Percentiles rank a stretch among this genome's conserved stretches.
phyloP scores from a whole-genome alignment of 345 rosid species.

The Pseudoturritis turrita region DNA sequence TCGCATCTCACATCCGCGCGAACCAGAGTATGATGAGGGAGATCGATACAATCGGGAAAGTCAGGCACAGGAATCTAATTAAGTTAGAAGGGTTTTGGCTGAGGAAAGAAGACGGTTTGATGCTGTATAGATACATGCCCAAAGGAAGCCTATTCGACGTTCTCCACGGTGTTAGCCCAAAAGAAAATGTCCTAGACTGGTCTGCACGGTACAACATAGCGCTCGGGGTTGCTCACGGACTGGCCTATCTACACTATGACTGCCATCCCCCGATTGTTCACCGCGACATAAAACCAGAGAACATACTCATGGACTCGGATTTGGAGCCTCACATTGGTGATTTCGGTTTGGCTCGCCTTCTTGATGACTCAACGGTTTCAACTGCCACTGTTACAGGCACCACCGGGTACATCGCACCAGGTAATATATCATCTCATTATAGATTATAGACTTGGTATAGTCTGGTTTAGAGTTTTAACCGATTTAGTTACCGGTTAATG shows the following conservation, averaged over 20 bases:
- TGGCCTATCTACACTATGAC: constrained; percentile 77
- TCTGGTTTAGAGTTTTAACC: background rate
- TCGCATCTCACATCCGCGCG: constrained; percentile 44
- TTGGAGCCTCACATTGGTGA: constrained; percentile 81
- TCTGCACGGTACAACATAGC: constrained; percentile 53
- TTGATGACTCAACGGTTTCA: constrained; percentile 46
- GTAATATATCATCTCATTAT: constrained; percentile 28
- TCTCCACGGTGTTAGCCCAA: constrained; percentile 38
- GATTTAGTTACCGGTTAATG: background rate
- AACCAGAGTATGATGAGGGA: constrained; percentile 56
- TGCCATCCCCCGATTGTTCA: constrained; percentile 72
- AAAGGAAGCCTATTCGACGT: constrained; percentile 69
- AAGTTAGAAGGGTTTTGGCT: constrained; percentile 78
- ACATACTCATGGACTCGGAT: constrained; percentile 66
- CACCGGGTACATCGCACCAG: constrained; percentile 79
- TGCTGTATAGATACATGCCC: constrained; percentile 65
- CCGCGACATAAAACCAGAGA: constrained; percentile 76
- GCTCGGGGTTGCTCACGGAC: constrained; percentile 63
- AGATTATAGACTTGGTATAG: background rate
- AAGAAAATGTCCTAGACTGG: constrained; percentile 44
- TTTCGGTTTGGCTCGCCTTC: constrained; percentile 73
- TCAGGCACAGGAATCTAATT: constrained; percentile 74
- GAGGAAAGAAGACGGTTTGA: constrained; percentile 55
- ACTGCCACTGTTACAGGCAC: constrained; percentile 55
- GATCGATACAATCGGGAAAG: constrained; percentile 50